These are phyloP conservation scores for Phylloporus rhodoxanthus DNA, from an alignment of 768 basidiomycete species.

Conservation along the genomic window DNA sequence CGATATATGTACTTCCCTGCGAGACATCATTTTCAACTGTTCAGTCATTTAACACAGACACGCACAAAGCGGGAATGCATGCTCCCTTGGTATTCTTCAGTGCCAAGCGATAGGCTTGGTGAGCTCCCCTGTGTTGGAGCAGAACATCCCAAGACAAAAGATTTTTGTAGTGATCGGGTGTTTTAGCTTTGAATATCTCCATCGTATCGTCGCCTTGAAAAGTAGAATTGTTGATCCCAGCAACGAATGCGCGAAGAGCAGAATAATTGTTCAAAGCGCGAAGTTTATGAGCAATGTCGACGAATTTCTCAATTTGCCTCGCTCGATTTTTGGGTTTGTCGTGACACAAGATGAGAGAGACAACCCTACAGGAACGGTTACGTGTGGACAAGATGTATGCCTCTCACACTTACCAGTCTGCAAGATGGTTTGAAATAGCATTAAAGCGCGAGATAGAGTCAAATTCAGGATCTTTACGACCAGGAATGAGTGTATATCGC, in stretches of 20 bases:
- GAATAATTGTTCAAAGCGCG: conserved; percentile 89
- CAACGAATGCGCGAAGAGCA: conserved; percentile 86
- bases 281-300: conserved; percentile 75
- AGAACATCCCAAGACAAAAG: conserved; percentile 81
- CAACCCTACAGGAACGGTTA: conserved; percentile 56
- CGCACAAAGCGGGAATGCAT: conserved; percentile 81
- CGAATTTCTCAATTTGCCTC: conserved; percentile 82
- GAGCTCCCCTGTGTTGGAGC: conserved; percentile 73
- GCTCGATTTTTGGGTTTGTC: conserved; percentile 71
- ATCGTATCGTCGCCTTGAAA: conserved; percentile 74
- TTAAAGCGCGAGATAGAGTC: conserved; percentile 75
- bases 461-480: conserved; percentile 55
- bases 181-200: conserved; percentile 62
- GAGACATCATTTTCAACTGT: conserved; percentile 7
- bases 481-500: conserved; percentile 65
- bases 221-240: conserved; percentile 82
- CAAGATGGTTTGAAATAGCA: conserved; percentile 73
- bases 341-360: conserved; percentile 85
- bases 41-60: conserved; percentile 11
- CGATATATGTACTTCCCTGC: conserved; percentile 87
- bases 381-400: not conserved
- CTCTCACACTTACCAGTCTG: conserved; percentile 57
- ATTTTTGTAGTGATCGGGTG: conserved; percentile 67
- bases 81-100: conserved; percentile 78
- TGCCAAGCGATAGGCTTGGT: conserved; percentile 88